Base-by-base conservation (phyloP, 2,329 filamentous ascomycete genomes). In the Aspergillus neotritici region DNA sequence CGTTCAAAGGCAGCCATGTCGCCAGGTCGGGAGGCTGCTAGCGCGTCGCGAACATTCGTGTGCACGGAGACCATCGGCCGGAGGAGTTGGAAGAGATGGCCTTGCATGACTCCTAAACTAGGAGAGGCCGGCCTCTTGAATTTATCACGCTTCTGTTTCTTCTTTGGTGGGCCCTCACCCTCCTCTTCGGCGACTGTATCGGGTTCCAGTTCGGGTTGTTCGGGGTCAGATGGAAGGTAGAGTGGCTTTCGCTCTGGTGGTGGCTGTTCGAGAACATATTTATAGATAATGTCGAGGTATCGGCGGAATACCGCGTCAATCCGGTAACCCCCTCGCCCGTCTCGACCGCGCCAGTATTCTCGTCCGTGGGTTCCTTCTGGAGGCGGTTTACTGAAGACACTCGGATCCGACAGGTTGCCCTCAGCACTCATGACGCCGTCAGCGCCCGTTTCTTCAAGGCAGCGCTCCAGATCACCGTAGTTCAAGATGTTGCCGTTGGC, bases 381-480 rank as follows among this genome's bases (percentile, higher is more conserved):
- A 0, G 88, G 88, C 12, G 81, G 74, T 28, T 73, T 68, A 11
- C 84, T 81, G 60, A 98, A 98, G 34, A 98, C 84, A 2, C 81
- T 82, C 0, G 93, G 93, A 61, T 98, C 88, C 59, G 88, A 91
- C 0, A 98, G 76, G 61, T 96, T 95, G 0, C 89, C 93, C 67
- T 98, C 93, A 4, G 93, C 93, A 53, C 85, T 91, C 93, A 98
- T 97, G 40, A 98, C 81, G 13, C 79, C 93, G 64, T 98, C 93
- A 2, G 84, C 91, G 1, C 90, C 89, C 1, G 93, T 98, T 4
- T 76, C 87, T 38, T 82, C 78, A 14, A 98, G 70, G 59, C 91
- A 97, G 14, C 71, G 71, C 39, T 84, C 78, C 9, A 98, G 72
- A 62, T 98, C 91, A 0, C 75, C 82, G 46, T 84, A 77, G 62